Percentiles rank a stretch among this genome's conserved stretches.
Evolutionary conservation across 306 rosid species (phyloP).

Genomic region (Glycine soja): DNA sequence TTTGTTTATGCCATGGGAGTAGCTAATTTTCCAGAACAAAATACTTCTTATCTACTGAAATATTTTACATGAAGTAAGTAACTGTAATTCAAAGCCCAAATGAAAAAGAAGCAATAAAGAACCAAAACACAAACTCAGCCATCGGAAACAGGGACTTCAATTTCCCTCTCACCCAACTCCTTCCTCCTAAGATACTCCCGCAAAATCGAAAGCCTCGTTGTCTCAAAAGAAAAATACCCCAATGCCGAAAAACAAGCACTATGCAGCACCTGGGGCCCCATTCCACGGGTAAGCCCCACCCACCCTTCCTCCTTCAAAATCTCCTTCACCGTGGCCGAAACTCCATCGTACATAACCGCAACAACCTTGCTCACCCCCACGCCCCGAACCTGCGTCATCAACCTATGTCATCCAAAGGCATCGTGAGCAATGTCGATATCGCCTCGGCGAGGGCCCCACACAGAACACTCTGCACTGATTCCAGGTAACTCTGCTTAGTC

Average conservation of each 20-base stretch:
- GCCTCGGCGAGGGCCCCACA: conserved; percentile 95
- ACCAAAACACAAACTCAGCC: conserved; percentile 49
- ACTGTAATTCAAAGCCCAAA: not conserved
- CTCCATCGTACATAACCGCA: conserved; percentile 65
- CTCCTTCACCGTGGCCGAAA: conserved; percentile 63
- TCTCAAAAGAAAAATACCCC: conserved; percentile 95
- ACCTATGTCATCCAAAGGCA: conserved; percentile 89
- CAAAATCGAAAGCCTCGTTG: conserved; percentile 77
- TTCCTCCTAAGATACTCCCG: conserved; percentile 60
- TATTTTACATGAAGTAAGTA: not conserved
- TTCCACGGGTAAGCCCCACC: conserved; percentile 83
- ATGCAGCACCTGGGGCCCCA: conserved; percentile 93
- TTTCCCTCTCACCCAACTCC: conserved; percentile 55
- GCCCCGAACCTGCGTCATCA: conserved; percentile 83
- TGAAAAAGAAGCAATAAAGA: not conserved
- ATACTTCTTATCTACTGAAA: not conserved
- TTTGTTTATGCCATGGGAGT: too few species aligned
- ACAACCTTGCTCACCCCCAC: conserved; percentile 62
- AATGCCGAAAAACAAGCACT: conserved; percentile 90
- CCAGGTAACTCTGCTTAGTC: conserved; percentile 52
- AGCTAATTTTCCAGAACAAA: not conserved
- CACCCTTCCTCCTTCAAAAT: conserved; percentile 87
- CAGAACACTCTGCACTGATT: conserved; percentile 80
- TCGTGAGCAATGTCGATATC: conserved; percentile 82
- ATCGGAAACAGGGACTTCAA: conserved; percentile 39